phyloP scores from a whole-genome alignment of 2,329 filamentous ascomycete genomes.

The Fusarium tupiense region DNA sequence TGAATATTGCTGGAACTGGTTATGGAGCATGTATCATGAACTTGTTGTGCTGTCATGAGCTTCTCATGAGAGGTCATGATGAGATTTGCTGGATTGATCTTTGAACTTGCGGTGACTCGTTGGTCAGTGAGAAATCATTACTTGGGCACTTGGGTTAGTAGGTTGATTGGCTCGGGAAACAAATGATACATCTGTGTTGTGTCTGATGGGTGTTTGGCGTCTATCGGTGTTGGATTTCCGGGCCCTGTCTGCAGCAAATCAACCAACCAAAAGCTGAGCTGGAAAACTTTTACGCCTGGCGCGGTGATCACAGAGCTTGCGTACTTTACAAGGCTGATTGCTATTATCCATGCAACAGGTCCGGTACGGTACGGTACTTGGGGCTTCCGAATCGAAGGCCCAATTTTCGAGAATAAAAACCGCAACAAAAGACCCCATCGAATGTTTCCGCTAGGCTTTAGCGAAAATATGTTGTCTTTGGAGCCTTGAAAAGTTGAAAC shows the following conservation, averaged over 20 bases:
- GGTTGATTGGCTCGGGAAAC: not conserved
- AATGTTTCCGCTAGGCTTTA: constrained; percentile 1
- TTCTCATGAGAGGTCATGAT: not conserved
- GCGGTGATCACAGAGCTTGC: constrained; percentile 1
- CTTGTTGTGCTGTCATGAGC: not conserved
- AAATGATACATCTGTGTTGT: not conserved
- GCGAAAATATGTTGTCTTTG: not conserved
- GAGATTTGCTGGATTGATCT: not conserved
- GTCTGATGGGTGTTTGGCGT: not conserved
- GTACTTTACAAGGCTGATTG: constrained; percentile 25
- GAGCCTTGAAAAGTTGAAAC: not conserved
- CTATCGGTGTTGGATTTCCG: not conserved
- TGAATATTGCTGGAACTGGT: not conserved
- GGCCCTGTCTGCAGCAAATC: not conserved
- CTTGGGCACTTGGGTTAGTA: not conserved
- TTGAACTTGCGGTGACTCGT: not conserved
- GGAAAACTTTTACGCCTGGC: not conserved
- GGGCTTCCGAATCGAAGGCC: constrained; percentile 18
- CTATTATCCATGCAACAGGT: not conserved
- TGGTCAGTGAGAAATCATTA: not conserved
- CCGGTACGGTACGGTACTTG: not conserved
- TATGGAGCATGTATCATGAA: constrained; percentile 3
- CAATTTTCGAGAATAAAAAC: constrained; percentile 28
- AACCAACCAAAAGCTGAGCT: not conserved
- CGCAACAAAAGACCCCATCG: constrained; percentile 13